Percentiles rank a stretch among this genome's conserved stretches.
These are phyloP conservation scores for Novymonas esmeraldas DNA, from an alignment of 208 protist genomes.

Conservation along the genomic window DNA sequence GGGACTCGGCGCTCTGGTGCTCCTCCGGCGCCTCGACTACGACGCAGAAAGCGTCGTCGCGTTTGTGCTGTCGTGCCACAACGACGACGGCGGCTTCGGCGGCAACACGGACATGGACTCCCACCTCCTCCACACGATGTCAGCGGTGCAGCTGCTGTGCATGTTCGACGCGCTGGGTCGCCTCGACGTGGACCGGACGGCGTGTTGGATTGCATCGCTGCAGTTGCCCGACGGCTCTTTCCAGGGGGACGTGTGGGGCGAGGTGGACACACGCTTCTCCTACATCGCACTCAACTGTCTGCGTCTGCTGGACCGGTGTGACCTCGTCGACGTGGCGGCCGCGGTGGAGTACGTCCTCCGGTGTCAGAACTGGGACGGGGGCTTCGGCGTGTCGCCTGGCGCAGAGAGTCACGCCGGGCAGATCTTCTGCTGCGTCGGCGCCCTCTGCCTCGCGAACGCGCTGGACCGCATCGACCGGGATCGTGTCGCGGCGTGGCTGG, in stretches of 20 bases:
- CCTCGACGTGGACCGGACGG: constrained; percentile 74
- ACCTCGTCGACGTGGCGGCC: constrained; percentile 86
- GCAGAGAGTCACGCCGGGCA: constrained; percentile 98
- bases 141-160: constrained; percentile 95
- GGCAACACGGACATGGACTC: constrained; percentile 97
- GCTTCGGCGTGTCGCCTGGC: constrained; percentile 95
- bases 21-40: constrained; percentile 82
- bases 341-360: constrained; percentile 90
- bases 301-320: constrained; percentile 85
- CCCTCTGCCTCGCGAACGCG: constrained; percentile 94
- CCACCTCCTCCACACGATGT: constrained; percentile 99
- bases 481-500: constrained; percentile 97
- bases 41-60: constrained; percentile 86
- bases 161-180: constrained; percentile 73
- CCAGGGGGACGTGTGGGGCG: constrained; percentile 98
- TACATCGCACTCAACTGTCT: constrained; percentile 98
- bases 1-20: constrained; percentile 89
- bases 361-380: constrained; percentile 99
- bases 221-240: constrained; percentile 98
- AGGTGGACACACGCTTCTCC: constrained; percentile 98
- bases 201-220: constrained; percentile 83
- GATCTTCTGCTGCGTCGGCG: constrained; percentile 98
- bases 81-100: constrained; percentile 97
- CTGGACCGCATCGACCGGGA: constrained; percentile 93
- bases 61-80: constrained; percentile 94